A percentile compares a stretch with the other conserved stretches of the same genome.
Evolutionary conservation across 2,329 filamentous ascomycete genomes (phyloP).

Genomic region (Ramichloridium luteum): DNA sequence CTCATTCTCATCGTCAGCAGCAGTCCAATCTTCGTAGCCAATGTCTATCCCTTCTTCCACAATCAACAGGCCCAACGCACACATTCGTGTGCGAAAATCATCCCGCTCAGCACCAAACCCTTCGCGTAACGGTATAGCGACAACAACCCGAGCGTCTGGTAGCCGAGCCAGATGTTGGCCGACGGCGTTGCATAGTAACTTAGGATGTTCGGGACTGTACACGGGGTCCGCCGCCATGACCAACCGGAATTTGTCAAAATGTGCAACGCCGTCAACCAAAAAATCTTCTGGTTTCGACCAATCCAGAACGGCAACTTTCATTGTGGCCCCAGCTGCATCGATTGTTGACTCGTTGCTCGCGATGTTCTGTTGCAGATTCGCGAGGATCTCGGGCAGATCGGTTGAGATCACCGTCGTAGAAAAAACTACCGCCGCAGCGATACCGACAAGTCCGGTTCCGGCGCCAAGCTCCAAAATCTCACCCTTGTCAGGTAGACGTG

Average conservation of each 20-base stretch:
- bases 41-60: slow-evolving; percentile 50
- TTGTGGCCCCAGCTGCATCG: slow-evolving; percentile 40
- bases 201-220: slow-evolving; percentile 74
- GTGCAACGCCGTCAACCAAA: slow-evolving; percentile 5
- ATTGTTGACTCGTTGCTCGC: slow-evolving; percentile 49
- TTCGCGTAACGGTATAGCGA: slow-evolving; percentile 73
- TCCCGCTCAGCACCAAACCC: slow-evolving; percentile 52
- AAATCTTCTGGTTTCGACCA: slow-evolving; percentile 50
- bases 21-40: slow-evolving; percentile 62
- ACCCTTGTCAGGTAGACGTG: slow-evolving; percentile 7
- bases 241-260: slow-evolving; percentile 38
- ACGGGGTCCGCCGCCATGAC: slow-evolving; percentile 78
- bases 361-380: slow-evolving; percentile 67
- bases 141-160: slow-evolving; percentile 50
- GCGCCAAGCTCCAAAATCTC: slow-evolving; percentile 66
- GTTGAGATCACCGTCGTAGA: slow-evolving; percentile 58
- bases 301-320: slow-evolving; percentile 56
- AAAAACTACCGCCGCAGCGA: slow-evolving; percentile 68
- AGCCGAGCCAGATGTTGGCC: slow-evolving; percentile 50
- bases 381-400: slow-evolving; percentile 71
- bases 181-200: slow-evolving; percentile 60
- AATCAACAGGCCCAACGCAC: slow-evolving; percentile 37
- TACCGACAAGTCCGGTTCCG: slow-evolving; percentile 80
- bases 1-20: slow-evolving; percentile 26
- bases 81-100: slow-evolving; percentile 52